Evolutionary conservation across 169 alveolate species (phyloP).

Genomic region (Eimeria necatrix): DNA sequence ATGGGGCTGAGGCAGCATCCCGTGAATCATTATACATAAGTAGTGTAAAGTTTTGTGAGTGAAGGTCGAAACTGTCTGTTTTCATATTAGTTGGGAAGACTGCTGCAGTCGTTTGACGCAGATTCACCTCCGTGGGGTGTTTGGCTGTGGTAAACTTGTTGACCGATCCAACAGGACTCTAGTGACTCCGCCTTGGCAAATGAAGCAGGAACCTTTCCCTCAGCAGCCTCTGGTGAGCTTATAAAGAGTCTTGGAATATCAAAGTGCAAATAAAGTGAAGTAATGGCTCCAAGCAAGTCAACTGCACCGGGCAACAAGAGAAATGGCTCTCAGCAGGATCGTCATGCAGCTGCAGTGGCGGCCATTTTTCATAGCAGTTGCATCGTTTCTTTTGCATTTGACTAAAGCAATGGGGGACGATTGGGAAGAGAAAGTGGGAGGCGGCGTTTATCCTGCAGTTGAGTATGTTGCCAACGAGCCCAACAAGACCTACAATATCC

Average conservation of each 20-base stretch:
- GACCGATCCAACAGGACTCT: too few relatives aligned
- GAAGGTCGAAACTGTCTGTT: too few relatives aligned
- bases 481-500: not conserved
- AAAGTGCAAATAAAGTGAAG: not conserved
- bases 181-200: not conserved
- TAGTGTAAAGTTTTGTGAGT: too few relatives aligned
- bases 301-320: not conserved
- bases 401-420: not conserved
- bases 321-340: not conserved
- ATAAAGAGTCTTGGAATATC: not conserved
- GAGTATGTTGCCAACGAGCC: constrained; percentile 13
- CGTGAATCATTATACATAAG: too few relatives aligned
- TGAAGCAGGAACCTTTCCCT: not conserved
- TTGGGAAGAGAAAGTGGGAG: not conserved
- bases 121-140: not conserved
- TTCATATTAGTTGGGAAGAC: not conserved
- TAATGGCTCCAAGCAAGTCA: constrained; percentile 23
- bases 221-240: not conserved
- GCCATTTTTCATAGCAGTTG: not conserved
- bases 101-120: not conserved
- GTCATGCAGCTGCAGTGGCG: not conserved
- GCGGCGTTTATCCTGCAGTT: constrained; percentile 37
- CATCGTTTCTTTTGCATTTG: not conserved
- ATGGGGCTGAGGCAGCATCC: too few relatives aligned
- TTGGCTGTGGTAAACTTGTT: not conserved